Base-by-base conservation (phyloP, 2,329 filamentous ascomycete genomes). In the Penicillium janthinellum region DNA sequence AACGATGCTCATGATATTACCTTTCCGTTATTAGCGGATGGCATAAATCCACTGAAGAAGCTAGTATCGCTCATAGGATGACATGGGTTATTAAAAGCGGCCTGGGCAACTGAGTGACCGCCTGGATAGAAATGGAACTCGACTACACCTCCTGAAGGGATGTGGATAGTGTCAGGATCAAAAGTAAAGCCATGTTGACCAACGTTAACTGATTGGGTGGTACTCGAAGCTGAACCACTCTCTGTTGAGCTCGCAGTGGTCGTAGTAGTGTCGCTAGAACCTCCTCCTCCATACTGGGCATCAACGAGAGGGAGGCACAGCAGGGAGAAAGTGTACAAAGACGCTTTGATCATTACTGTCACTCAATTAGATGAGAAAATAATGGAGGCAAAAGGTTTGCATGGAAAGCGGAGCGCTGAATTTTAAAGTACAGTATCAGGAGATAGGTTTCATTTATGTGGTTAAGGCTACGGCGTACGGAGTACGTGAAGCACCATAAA, bases 41-140 rank as follows among this genome's bases (percentile, higher is more conserved):
- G 39, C 28, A 62, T n/a, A 72, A 81, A 83, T 50, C 82, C 82
- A 38, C 75, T 79, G 63, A 77, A 84, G 72, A 84, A 81, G 38
- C 71, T 58, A 7, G 54, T 71, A 15, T 64, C 67, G 69, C 71
- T 63, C 50, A 80, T 72, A 2, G 82, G 81, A 34, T 78, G 67
- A 67, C 83, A 86, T 1, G 82, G 82, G 12, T 78, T 74, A 57
- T 75, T 74, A 67, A 83, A 84, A 44, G 79, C 75, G 34, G 79
- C 79, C 63, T 81, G 77, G 8, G 78, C 79, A 15, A 85, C 80
- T 15, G 79, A 82, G 73, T 84, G 82, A 67, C 81, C 81, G 64
- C 77, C 76, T 5, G 79, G 75, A 57, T 79, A 77, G 71, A 83
- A 85, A 65, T 83, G 80, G 72, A 84, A 84, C 65, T 83, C 80